phyloP scores from a whole-genome alignment of 495 filamentous ascomycete genomes.

The Neurospora africana region DNA sequence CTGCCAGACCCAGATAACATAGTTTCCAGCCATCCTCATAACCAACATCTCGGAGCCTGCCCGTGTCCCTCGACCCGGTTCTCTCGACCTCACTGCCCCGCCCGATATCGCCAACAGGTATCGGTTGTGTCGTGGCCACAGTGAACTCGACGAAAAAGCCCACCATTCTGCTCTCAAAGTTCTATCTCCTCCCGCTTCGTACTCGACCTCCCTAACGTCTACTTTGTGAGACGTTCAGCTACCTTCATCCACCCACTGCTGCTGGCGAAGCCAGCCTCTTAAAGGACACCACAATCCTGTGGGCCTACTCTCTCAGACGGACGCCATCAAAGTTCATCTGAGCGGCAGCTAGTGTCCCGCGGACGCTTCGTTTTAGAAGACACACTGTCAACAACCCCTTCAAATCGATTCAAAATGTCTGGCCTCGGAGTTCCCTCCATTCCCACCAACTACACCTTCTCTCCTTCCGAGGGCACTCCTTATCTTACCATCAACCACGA shows the following conservation, averaged over 20 bases:
- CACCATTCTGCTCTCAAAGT: conserved; percentile 82
- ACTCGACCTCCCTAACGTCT: conserved; percentile 82
- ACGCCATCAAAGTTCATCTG: conserved; percentile 83
- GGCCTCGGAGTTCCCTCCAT: conserved; percentile 66
- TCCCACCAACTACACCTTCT: conserved; percentile 66
- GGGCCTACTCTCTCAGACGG: conserved; percentile 94
- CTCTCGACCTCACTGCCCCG: conserved; percentile 1
- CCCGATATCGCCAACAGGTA: conserved; percentile 73
- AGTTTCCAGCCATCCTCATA: conserved; percentile 17
- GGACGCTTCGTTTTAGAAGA: conserved; percentile 30
- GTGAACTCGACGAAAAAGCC: conserved; percentile 42
- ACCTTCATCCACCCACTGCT: conserved; percentile 25
- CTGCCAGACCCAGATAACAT: conserved; percentile 82
- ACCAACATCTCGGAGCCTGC: conserved; percentile 2
- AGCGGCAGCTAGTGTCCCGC: conserved; percentile 61
- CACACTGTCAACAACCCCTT: conserved; percentile 12
- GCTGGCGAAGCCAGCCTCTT: conserved; percentile 50
- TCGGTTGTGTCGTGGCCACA: conserved; percentile 75
- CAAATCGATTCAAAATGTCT: conserved; percentile 57
- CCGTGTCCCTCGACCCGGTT: conserved; percentile 6
- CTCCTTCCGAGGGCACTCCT: conserved; percentile 71
- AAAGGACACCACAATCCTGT: conserved; percentile 47
- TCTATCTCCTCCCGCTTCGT: conserved; percentile 68
- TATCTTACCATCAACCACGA: conserved; percentile 95
- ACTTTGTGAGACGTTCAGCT: conserved; percentile 43